Evolutionary conservation across 306 rosid species (phyloP), one percentile per base, ranked within the genome.

Genomic region (Cicer chorassanicum): DNA sequence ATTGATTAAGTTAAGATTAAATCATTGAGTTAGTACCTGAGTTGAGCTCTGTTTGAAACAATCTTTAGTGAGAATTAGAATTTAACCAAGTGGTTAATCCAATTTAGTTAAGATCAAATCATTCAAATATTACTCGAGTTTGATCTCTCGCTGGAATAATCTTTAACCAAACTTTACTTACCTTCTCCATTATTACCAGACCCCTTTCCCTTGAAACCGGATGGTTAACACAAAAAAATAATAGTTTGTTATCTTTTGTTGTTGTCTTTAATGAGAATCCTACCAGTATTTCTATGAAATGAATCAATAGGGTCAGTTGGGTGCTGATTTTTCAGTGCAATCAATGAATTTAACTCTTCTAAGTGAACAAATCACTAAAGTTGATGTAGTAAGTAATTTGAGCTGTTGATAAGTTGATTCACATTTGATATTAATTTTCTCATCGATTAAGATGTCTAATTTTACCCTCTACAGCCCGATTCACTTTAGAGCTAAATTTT

Each of bases 231-330:
- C 7, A 48, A 49, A 0, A 13, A 50, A 50, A 14, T n/a, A 14
- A 6, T 6, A 6, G 9, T 50, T 50, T 50, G 14, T n/a, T 29
- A 29, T 29, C 36, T 29, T 50, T 1, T 14, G 19, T 14, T 50
- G 56, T 50, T 1, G 7, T 14, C 14, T 21, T 57, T 24, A 57
- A 21, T 6, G 14, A 57, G 40, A 57, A 24, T 24, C 39, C 7
- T 57, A 10, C 41, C 8, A 19, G 40, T 40, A 57, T 57, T 57
- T 39, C 40, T 57, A 57, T 57, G 64, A 57, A 57, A 57, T 21
- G 15, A 21, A 57, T 29, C 56, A 50, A 7, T 6, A 14, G 21
- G 19, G 7, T 50, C 18, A 50, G 21, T 14, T 50, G 7, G 19
- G 19, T 50, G 56, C 5, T 14, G 9, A 29, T 29, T 29, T 29